These are phyloP conservation scores for Penicillium bialowiezense DNA, from an alignment of 495 filamentous ascomycete species.

Conservation along the genomic window DNA sequence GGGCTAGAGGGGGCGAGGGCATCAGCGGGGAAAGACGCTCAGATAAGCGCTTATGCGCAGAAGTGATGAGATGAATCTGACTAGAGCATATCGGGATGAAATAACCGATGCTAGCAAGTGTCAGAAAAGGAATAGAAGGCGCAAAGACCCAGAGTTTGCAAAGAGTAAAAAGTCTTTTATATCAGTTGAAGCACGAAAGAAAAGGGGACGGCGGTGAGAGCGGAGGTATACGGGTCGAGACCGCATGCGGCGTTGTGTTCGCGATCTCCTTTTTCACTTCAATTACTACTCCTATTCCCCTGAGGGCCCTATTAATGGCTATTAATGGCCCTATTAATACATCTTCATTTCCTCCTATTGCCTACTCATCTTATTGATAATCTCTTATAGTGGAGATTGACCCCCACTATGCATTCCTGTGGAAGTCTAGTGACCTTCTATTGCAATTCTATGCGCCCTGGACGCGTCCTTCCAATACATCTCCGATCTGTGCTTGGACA, in stretches of 20 bases:
- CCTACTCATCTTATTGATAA: neutral
- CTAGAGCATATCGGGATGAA: neutral
- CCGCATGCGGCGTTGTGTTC: slow-evolving; percentile 16
- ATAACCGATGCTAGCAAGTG: neutral
- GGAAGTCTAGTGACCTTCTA: too few relatives aligned
- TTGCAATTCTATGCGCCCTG: too few relatives aligned
- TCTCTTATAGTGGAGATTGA: neutral
- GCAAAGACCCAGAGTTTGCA: too few relatives aligned
- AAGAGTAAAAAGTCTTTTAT: neutral
- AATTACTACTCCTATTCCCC: neutral
- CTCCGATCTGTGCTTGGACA: too few relatives aligned
- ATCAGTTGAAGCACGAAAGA: neutral
- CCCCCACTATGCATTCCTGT: neutral
- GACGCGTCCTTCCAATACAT: too few relatives aligned
- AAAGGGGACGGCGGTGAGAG: slow-evolving; percentile 13
- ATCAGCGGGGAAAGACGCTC: slow-evolving; percentile 7
- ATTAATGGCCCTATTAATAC: too few relatives aligned
- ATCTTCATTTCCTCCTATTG: neutral
- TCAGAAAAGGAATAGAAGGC: neutral
- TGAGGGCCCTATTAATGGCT: neutral
- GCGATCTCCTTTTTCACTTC: neutral
- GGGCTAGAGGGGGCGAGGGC: neutral
- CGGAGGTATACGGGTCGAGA: slow-evolving; percentile 11
- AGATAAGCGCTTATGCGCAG: slow-evolving; percentile 10
- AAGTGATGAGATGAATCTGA: neutral